Conservation (phyloP, 345 rosid genomes). For the Eutrema heterophyllum region DNA sequence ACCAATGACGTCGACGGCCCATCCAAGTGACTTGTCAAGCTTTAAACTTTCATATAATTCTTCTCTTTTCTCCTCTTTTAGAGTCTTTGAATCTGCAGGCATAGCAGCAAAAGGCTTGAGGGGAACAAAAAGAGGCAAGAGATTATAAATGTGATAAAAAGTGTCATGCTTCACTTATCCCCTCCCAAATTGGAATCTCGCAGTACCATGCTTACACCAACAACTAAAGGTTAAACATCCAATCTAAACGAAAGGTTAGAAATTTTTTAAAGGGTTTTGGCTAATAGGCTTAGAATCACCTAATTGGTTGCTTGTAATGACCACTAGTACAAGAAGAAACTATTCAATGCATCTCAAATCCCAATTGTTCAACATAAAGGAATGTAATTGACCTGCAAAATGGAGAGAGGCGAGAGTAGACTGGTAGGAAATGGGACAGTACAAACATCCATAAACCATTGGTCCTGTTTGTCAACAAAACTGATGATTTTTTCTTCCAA, state of each 20-base stretch:
- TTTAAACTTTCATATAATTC: constrained; percentile 69
- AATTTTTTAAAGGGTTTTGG: neutral
- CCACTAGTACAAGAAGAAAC: neutral
- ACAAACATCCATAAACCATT: constrained; percentile 94
- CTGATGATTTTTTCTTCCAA: neutral
- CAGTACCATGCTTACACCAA: constrained; percentile 3
- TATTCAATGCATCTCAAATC: neutral
- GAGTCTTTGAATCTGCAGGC: constrained; percentile 78
- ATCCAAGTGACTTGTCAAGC: constrained; percentile 71
- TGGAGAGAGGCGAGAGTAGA: constrained; percentile 68
- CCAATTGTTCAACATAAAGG: neutral
- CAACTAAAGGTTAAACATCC: neutral
- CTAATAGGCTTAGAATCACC: neutral
- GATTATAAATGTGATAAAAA: neutral
- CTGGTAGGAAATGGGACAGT: constrained; percentile 75
- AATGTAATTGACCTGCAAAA: constrained; percentile 56
- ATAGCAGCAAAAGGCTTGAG: neutral
- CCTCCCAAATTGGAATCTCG: neutral
- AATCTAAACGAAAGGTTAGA: neutral
- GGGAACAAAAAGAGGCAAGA: neutral
- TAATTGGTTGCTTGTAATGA: neutral
- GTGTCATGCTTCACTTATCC: neutral
- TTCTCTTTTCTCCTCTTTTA: constrained; percentile 93
- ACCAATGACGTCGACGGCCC: constrained; percentile 96
- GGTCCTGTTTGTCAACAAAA: constrained; percentile 55